Evolutionary conservation across 176 grass and related monocot species (phyloP), one percentile per base, ranked within the genome.

Genomic region (Zoysia pacifica): DNA sequence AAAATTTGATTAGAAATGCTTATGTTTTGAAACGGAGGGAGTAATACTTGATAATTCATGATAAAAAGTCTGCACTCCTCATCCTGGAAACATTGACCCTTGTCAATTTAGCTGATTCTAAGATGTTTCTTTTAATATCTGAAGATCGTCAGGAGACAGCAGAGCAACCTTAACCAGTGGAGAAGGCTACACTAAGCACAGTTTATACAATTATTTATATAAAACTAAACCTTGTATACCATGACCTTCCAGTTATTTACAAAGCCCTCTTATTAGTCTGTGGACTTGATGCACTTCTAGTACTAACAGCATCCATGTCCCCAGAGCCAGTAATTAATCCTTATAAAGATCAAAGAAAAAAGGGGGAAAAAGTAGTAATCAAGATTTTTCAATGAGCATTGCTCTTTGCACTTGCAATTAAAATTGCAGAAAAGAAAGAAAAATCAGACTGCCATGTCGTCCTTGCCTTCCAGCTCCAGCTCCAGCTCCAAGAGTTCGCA

Each of bases 401-500:
- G 52, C 40, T 70, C 64, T n/a, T n/a, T n/a, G 16, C n/a, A 70
- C 64, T 75, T 79, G 54, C 44, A 55, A 72, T 44, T 60, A 71
- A 68, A 70, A n/a, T 44, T 76, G 1, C 28, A 43, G 0, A 7
- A 36, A 14, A 2, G 3, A 11, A 58, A 19, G 36, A 11, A 69
- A 52, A 18, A 19, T 89, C 52, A 89, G 44, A 69, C 83, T 61
- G 46, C 62, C 6, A 82, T 61, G 56, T 86, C 73, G 20, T 85
- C 82, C 83, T 91, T 91, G 52, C 70, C 65, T 49, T 79, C 76
- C 55, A 58, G 55, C 19, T 62, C 59, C 0, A 79, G 64, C 74
- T 93, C 91, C 36, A 90, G 35, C n/a, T 91, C 86, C 48, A 82
- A 14, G 18, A 90, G 66, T 9, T 83, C 65, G 72, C 82, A 86